Conservation (phyloP, 2,329 filamentous ascomycete genomes). For the Colletotrichum kahawae region DNA sequence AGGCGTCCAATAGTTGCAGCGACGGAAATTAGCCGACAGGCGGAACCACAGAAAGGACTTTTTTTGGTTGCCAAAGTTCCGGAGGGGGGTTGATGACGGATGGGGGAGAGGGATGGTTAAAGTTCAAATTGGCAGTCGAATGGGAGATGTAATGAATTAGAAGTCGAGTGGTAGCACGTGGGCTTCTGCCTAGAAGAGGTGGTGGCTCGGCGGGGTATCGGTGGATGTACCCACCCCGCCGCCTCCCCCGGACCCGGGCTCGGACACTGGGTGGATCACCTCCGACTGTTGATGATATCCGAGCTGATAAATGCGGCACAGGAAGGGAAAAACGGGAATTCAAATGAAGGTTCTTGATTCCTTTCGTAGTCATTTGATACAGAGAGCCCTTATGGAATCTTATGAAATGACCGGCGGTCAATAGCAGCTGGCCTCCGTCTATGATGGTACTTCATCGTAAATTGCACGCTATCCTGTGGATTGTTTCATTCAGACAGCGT, state of each 20-base stretch:
- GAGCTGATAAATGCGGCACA: not conserved
- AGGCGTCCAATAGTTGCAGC: not conserved
- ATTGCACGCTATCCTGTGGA: no score
- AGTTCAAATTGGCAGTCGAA: not conserved
- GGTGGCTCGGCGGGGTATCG: not conserved
- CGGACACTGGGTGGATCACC: not conserved
- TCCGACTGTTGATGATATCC: not conserved
- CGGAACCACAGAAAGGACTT: not conserved
- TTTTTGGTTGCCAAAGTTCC: not conserved
- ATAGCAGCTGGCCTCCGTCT: no score
- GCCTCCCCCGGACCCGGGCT: not conserved
- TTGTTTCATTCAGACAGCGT: no score
- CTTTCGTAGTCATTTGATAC: no score
- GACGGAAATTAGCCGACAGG: not conserved
- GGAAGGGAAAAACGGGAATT: no score
- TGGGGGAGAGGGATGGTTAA: not conserved
- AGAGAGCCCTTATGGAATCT: no score
- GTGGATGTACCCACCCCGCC: not conserved
- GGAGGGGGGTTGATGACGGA: not conserved
- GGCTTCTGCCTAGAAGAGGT: conserved; percentile 8
- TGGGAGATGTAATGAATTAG: not conserved
- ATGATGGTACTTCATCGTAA: no score
- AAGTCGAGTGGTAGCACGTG: not conserved
- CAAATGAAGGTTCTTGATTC: no score
- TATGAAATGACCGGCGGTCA: no score